Conservation (phyloP, 1,284 basidiomycete genomes). For the Melampsora abietis-canadensis region DNA sequence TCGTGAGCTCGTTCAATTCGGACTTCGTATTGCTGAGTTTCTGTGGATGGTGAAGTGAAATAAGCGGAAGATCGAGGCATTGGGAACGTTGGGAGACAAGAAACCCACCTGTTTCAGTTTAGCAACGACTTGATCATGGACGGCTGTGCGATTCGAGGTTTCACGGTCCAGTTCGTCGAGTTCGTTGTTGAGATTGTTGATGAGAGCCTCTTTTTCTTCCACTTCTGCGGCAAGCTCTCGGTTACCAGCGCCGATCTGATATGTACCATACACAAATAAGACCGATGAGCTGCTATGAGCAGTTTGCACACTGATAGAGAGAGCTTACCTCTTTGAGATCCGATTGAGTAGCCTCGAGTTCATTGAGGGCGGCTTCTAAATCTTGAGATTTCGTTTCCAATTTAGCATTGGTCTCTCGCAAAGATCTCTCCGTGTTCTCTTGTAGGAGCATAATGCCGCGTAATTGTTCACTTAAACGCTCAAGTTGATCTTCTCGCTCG, state of each 20-base stretch:
- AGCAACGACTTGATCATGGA: conserved; percentile 66
- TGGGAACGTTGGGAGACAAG: conserved; percentile 27
- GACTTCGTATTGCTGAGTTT: conserved; percentile 48
- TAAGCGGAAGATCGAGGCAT: conserved; percentile 32
- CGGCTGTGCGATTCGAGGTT: conserved; percentile 66
- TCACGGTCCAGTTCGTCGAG: conserved; percentile 58
- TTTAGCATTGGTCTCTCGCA: conserved; percentile 60
- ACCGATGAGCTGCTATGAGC: neutral
- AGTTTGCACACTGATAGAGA: neutral
- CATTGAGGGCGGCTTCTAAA: conserved; percentile 66
- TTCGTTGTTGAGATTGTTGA: conserved; percentile 55
- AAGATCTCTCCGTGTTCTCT: conserved; percentile 67
- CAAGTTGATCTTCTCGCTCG: conserved; percentile 69
- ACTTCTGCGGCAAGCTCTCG: conserved; percentile 59
- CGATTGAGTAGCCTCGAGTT: conserved; percentile 65
- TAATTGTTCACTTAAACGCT: conserved; percentile 68
- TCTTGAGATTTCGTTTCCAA: conserved; percentile 70
- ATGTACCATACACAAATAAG: conserved; percentile 49
- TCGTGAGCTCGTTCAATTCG: conserved; percentile 48
- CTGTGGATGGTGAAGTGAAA: conserved; percentile 31
- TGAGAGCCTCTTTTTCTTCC: conserved; percentile 54
- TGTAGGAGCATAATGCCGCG: conserved; percentile 67
- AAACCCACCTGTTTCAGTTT: conserved; percentile 72
- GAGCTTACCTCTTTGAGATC: conserved; percentile 69
- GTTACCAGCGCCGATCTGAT: conserved; percentile 61